These are phyloP conservation scores for Plasmopara muralis DNA, from an alignment of 352 stramenopile species.

Conservation along the genomic window DNA sequence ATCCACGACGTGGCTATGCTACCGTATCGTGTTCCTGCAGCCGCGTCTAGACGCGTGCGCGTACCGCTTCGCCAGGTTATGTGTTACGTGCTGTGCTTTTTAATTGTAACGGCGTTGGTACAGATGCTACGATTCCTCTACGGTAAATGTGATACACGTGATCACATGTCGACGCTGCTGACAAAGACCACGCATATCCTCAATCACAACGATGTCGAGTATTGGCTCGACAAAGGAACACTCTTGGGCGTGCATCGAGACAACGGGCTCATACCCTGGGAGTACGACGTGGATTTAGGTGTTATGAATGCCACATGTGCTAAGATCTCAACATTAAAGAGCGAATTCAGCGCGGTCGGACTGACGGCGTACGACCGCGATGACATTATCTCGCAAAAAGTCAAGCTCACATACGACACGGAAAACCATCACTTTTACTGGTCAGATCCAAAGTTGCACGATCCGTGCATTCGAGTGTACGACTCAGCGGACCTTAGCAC, in stretches of 20 bases:
- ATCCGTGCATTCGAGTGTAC: constrained; percentile 73
- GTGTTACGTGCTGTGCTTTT: constrained; percentile 26
- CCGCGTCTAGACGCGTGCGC: constrained; percentile 10
- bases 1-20: constrained; percentile 15
- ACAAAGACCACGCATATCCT: constrained; percentile 61
- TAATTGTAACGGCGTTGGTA: constrained; percentile 24
- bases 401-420: constrained; percentile 79
- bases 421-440: constrained; percentile 79
- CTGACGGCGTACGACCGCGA: constrained; percentile 60
- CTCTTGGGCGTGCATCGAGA: constrained; percentile 65
- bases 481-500: constrained; percentile 46
- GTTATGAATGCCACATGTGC: constrained; percentile 68
- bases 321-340: constrained; percentile 62
- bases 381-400: constrained; percentile 73
- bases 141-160: constrained; percentile 68
- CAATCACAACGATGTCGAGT: constrained; percentile 61
- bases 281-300: constrained; percentile 77
- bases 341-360: constrained; percentile 49
- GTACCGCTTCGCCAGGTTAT: constrained; percentile 19
- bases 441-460: constrained; percentile 65
- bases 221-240: constrained; percentile 80
- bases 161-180: constrained; percentile 58
- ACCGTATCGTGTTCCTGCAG: constrained; percentile 21
- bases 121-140: constrained; percentile 54
- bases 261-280: constrained; percentile 66